Evolutionary conservation across 2,329 filamentous ascomycete genomes (phyloP), one percentile per base, ranked within the genome.

Genomic region (Cladosporium velox): DNA sequence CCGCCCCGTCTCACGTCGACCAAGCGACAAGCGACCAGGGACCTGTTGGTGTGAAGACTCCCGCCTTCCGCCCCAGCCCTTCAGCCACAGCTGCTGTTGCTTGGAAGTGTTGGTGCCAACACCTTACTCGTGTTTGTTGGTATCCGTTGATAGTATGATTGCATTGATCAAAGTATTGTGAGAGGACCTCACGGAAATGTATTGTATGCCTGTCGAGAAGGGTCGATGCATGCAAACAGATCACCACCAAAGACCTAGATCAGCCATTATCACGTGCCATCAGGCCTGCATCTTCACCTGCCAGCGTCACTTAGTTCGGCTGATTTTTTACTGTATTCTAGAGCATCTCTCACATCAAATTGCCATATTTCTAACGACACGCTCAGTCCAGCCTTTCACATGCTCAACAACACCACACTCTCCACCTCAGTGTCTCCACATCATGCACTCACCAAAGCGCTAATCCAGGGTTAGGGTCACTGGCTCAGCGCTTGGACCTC

Each of bases 1-100:
- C 59, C 59, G 59, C 41, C 41, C 41, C 41, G 59, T 49, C 59
- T 32, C 51, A 54, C 51, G 51, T 28, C 18, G 15, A 54, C 51
- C 51, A 54, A n/a, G 51, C 51, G 38, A 44, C 38, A n/a, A 44
- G 38, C 15, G 38, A n/a, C 38, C 15, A 54, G 51, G 51, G 51
- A 44, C 18, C 44, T 49, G 47, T 54, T 54, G 51, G 51, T 21
- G 26, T 54, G 51, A 54, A 54, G 51, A 54, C 51, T n/a, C 24
- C 15, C 51, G 51, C 28, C 51, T 11, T 12, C 15, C 51, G 51
- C 28, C 51, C 28, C 51, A 32, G 28, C 51, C 21, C 49, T 30
- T 54, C 28, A 34, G 51, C 51, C 51, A 54, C 51, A 54, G 51
- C 49, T n/a, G 32, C 32, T 34, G 28, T 11, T 54, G 51, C 51